Percentiles rank a stretch among this genome's conserved stretches.
These are phyloP conservation scores for Cicer chorassanicum DNA, from an alignment of 306 rosid species.

Conservation along the genomic window DNA sequence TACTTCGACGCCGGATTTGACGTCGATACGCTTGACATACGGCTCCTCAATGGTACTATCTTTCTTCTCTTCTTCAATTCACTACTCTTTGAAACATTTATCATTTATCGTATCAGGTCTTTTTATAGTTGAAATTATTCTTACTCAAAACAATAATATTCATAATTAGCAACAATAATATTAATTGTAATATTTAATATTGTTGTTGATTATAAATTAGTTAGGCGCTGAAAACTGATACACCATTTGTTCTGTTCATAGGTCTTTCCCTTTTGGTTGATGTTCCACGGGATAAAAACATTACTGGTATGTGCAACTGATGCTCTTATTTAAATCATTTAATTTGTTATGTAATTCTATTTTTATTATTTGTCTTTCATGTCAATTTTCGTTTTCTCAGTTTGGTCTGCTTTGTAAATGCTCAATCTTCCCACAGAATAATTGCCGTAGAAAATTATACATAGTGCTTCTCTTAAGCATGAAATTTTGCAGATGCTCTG, in stretches of 20 bases:
- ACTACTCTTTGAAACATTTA: background rate
- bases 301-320: slow-evolving; percentile 67
- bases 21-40: slow-evolving; percentile 74
- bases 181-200: background rate
- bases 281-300: slow-evolving; percentile 77
- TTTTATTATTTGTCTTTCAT: no score
- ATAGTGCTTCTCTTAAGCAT: slow-evolving; percentile 22
- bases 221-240: slow-evolving; percentile 34
- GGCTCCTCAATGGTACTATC: slow-evolving; percentile 69
- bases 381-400: background rate
- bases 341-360: background rate
- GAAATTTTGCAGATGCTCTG: slow-evolving; percentile 25
- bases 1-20: slow-evolving; percentile 89
- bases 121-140: no score
- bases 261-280: slow-evolving; percentile 84
- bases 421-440: slow-evolving; percentile 15
- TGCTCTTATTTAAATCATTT: background rate
- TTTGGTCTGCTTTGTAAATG: background rate
- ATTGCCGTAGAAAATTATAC: background rate
- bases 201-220: slow-evolving; percentile 8
- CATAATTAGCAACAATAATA: no score
- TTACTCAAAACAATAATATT: background rate
- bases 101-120: background rate
- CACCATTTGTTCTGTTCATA: slow-evolving; percentile 44
- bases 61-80: background rate